phyloP scores from a whole-genome alignment of 2,329 filamentous ascomycete species.

The Venturia carpophila region DNA sequence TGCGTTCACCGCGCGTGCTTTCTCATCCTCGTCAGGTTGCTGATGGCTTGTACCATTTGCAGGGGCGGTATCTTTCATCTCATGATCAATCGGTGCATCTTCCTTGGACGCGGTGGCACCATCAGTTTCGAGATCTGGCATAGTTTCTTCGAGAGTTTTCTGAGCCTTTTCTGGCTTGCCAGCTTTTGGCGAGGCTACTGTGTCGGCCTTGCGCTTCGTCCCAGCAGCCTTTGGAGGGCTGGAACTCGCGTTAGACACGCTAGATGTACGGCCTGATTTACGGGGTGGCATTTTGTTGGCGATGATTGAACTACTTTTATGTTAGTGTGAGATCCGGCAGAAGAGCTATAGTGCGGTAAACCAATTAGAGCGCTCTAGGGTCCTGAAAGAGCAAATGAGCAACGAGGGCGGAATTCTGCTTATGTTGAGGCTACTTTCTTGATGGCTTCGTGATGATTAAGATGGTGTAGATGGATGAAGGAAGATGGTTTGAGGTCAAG shows the following conservation, averaged over 20 bases:
- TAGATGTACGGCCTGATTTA: constrained; percentile 3
- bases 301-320: neutral
- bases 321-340: neutral
- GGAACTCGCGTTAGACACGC: neutral
- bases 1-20: constrained; percentile 20
- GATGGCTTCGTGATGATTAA: neutral
- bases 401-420: neutral
- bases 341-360: neutral
- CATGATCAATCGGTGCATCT: constrained; percentile 20
- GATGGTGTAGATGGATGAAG: neutral
- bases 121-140: constrained; percentile 33
- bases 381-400: neutral
- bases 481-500: neutral
- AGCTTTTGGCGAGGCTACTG: constrained; percentile 29
- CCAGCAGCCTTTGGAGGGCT: constrained; percentile 26
- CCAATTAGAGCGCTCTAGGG: neutral
- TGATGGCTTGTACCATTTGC: constrained; percentile 20
- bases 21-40: constrained; percentile 22
- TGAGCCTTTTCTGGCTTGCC: constrained; percentile 40
- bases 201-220: constrained; percentile 35
- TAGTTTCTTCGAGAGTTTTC: constrained; percentile 46
- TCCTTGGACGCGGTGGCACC: neutral
- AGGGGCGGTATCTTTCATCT: constrained; percentile 24
- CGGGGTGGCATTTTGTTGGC: constrained; percentile 1
- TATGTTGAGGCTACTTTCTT: neutral